phyloP scores from a whole-genome alignment of 2,329 filamentous ascomycete genomes.

The Venturia carpophila region DNA sequence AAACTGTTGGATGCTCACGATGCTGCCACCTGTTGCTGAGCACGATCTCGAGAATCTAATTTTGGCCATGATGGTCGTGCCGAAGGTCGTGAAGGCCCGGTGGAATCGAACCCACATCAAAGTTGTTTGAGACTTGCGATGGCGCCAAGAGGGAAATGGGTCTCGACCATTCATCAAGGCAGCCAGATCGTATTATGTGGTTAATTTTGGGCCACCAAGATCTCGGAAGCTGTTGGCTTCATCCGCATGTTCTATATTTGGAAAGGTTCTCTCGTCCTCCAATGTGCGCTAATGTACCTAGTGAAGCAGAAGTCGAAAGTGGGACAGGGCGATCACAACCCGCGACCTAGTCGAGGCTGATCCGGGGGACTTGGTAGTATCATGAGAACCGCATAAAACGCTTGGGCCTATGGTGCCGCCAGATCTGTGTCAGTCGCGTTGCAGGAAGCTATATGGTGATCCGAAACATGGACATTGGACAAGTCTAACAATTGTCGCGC shows the following conservation, averaged over 20 bases:
- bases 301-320: background rate
- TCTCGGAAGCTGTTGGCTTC: background rate
- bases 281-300: background rate
- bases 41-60: background rate
- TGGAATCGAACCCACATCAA: background rate
- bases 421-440: constrained; percentile 11
- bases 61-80: background rate
- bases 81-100: background rate
- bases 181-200: background rate
- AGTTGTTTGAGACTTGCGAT: background rate
- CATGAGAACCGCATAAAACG: background rate
- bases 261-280: background rate
- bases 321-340: constrained; percentile 12
- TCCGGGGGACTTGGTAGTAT: background rate
- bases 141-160: background rate
- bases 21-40: background rate
- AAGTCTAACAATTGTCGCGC: background rate
- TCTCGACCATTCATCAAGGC: background rate
- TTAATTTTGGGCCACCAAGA: background rate
- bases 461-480: constrained; percentile 1
- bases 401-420: background rate
- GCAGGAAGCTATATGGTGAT: background rate
- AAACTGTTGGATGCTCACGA: background rate
- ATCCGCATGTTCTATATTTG: background rate
- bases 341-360: background rate